Evolutionary conservation across 2,329 filamentous ascomycete species (phyloP).

Genomic region (Fusarium keratoplasticum): DNA sequence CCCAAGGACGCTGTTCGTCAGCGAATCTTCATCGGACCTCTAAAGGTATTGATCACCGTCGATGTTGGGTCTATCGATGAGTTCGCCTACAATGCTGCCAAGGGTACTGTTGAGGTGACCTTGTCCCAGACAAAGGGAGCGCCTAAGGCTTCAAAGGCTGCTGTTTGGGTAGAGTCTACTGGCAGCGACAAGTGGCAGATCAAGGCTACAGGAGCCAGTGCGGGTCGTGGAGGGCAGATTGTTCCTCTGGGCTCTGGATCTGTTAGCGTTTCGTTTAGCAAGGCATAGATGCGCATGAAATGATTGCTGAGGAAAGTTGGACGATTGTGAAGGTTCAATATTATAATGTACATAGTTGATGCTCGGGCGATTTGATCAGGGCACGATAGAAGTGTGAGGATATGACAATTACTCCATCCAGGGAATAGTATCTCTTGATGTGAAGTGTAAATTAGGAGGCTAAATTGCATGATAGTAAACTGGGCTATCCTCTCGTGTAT

Average conservation of each 20-base stretch:
- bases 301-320: too few species aligned
- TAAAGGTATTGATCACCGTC: constrained; percentile 55
- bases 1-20: constrained; percentile 60
- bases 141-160: constrained; percentile 44
- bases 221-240: constrained; percentile 40
- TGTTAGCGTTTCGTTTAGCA: constrained; percentile 5
- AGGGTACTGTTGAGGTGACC: constrained; percentile 33
- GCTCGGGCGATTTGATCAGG: not conserved
- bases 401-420: not conserved
- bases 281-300: not conserved
- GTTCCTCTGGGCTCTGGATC: constrained; percentile 5
- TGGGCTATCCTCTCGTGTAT: not conserved
- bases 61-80: constrained; percentile 57
- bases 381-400: not conserved
- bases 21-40: constrained; percentile 60
- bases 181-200: constrained; percentile 19
- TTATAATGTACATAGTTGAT: not conserved
- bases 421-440: too few species aligned
- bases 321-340: too few species aligned
- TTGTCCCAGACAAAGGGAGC: constrained; percentile 46
- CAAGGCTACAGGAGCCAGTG: not conserved
- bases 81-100: constrained; percentile 48
- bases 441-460: not conserved
- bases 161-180: constrained; percentile 52
- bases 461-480: not conserved